Conservation (phyloP, 768 basidiomycete genomes). For the Tulasnella sp. region DNA sequence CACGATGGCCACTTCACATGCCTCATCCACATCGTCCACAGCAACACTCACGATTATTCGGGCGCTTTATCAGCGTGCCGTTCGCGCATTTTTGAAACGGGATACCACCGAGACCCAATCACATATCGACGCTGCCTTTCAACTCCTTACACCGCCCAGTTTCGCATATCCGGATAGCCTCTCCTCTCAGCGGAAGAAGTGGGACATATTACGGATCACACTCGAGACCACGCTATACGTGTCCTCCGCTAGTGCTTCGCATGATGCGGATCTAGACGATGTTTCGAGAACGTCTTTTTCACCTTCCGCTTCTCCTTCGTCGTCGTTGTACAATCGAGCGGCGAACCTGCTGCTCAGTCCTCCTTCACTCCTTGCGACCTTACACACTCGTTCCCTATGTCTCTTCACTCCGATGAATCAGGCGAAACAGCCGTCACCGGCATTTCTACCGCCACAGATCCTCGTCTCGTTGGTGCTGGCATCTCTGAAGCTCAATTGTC, state of each 20-base stretch:
- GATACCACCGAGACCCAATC: conserved; percentile 57
- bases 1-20: neutral
- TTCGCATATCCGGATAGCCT: conserved; percentile 37
- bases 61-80: conserved; percentile 65
- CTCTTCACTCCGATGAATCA: conserved; percentile 48
- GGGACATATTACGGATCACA: conserved; percentile 81
- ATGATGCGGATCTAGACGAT: neutral
- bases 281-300: neutral
- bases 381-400: conserved; percentile 53
- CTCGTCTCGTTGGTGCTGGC: conserved; percentile 60
- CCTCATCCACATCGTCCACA: neutral
- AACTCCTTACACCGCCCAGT: conserved; percentile 37
- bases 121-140: conserved; percentile 58
- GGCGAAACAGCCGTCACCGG: conserved; percentile 34
- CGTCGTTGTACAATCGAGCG: conserved; percentile 33
- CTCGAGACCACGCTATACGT: conserved; percentile 65
- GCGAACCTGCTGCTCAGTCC: conserved; percentile 44
- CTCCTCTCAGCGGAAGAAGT: conserved; percentile 50
- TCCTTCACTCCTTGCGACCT: conserved; percentile 42
- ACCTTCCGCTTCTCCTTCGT: conserved; percentile 24
- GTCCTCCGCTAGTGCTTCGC: conserved; percentile 17
- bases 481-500: conserved; percentile 53
- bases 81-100: conserved; percentile 66
- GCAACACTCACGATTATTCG: conserved; percentile 38
- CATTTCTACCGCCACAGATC: conserved; percentile 58